Evolutionary conservation across 2,329 filamentous ascomycete genomes (phyloP), one percentile per base, ranked within the genome.

Genomic region (Neofusicoccum laricinum): DNA sequence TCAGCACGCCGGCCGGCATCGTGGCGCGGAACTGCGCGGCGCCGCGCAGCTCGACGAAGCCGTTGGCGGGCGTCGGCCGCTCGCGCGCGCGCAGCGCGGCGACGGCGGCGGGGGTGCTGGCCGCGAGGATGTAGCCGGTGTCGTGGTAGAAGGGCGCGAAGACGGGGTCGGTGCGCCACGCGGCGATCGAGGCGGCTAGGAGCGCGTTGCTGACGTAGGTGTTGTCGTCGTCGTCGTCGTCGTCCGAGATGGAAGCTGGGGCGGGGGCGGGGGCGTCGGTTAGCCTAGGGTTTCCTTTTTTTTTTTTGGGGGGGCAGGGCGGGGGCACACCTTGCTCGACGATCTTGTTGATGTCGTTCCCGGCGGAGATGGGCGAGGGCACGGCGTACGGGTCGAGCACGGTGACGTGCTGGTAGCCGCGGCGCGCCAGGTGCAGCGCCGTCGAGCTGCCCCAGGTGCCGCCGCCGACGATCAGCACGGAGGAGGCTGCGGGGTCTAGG

Each of bases 381-480:
- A 82, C 76, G 0, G 73, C 73, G 64, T 82, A 77, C 0, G 77
- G 77, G 66, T 84, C 82, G 11, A 85, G 72, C 5, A 84, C 78
- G 3, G 76, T 82, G 64, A 85, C 76, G 66, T 81, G 77, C 43
- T 75, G 76, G 68, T 83, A 84, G 45, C 82, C 82, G 58, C 78
- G 75, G 34, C 81, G 77, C 30, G 81, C 79, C 5, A 85, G 75
- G 67, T 84, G 79, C 19, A 83, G 74, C n/a, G 83, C 82, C n/a
- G 82, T 83, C 7, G 79, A 81, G 38, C 78, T 79, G 12, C 83
- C 83, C 73, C 83, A 84, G 0, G 82, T 83, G 10, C 83, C 83
- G 21, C 77, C 80, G 8, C 82, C 82, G 57, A 84, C 69, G 41
- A 84, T 80, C 21, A 84, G 70, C 45, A 77, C 71, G 38, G 68